These are phyloP conservation scores for Phaeotremella fagi DNA, from an alignment of 768 basidiomycete species.

Conservation along the genomic window DNA sequence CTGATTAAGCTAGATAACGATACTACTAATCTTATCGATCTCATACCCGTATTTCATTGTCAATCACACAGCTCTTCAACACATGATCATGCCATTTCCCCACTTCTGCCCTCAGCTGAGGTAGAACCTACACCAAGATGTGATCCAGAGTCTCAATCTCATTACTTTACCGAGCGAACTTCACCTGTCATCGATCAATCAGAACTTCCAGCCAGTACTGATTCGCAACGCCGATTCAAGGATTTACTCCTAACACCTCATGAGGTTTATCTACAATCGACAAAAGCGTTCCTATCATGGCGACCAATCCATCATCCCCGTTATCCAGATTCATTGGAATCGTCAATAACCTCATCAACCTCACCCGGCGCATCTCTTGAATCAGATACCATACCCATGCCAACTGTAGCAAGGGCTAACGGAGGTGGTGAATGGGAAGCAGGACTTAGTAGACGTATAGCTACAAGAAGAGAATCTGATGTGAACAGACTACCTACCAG, in stretches of 20 bases:
- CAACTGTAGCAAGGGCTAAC: slow-evolving; percentile 31
- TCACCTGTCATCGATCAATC: not conserved
- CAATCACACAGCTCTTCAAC: not conserved
- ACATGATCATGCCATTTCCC: not conserved
- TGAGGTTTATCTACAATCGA: not conserved
- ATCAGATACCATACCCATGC: slow-evolving; percentile 17
- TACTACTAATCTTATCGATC: not conserved
- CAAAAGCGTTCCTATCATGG: slow-evolving; percentile 15
- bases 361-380: not conserved
- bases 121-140: slow-evolving; percentile 14
- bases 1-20: not conserved
- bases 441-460: slow-evolving; percentile 27
- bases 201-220: not conserved
- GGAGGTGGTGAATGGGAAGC: slow-evolving; percentile 46
- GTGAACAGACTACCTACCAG: not conserved
- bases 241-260: not conserved
- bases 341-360: slow-evolving; percentile 12
- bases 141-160: not conserved
- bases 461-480: slow-evolving; percentile 26
- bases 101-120: not conserved
- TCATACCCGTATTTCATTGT: not conserved
- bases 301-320: not conserved
- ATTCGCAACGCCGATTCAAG: not conserved
- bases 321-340: slow-evolving; percentile 4
- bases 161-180: not conserved